phyloP scores from a whole-genome alignment of 495 filamentous ascomycete species.

The Penicillium lagena region DNA sequence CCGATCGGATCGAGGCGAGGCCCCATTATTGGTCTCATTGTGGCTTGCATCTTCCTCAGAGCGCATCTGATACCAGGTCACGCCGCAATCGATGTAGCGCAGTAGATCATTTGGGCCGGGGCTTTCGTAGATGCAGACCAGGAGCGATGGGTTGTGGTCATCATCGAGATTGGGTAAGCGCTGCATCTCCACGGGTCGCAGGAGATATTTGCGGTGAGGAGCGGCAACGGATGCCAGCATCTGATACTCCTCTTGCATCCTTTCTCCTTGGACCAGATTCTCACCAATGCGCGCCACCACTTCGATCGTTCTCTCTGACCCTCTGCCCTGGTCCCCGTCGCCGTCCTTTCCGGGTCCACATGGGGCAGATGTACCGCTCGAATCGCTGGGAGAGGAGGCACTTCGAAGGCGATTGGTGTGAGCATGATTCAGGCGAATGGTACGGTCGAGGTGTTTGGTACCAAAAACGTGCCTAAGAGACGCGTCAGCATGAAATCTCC shows the following conservation, averaged over 20 bases:
- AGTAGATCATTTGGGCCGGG: slow-evolving; percentile 1
- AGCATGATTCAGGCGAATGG: too few species aligned
- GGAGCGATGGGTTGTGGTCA: neutral
- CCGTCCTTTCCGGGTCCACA: too few species aligned
- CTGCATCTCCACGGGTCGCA: slow-evolving; percentile 3
- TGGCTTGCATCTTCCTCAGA: neutral
- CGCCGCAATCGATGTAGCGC: slow-evolving; percentile 3
- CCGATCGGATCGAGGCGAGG: too few species aligned
- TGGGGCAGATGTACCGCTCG: too few species aligned
- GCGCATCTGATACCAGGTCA: neutral
- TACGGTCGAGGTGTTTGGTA: too few species aligned
- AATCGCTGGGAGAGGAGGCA: too few species aligned
- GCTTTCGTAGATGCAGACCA: slow-evolving; percentile 1
- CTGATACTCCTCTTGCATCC: slow-evolving; percentile 1
- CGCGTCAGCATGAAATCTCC: too few species aligned
- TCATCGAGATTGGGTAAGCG: neutral
- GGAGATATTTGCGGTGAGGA: slow-evolving; percentile 1
- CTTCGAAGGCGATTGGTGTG: too few species aligned
- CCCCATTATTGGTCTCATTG: neutral
- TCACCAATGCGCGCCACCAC: slow-evolving; percentile 2
- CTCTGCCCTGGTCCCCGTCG: neutral
- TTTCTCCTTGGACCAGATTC: neutral
- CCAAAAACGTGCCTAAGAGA: too few species aligned
- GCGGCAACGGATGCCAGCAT: slow-evolving; percentile 1
- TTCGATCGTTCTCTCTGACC: neutral